Conservation (phyloP, 2,329 filamentous ascomycete genomes). For the Penicillium griseofulvum region DNA sequence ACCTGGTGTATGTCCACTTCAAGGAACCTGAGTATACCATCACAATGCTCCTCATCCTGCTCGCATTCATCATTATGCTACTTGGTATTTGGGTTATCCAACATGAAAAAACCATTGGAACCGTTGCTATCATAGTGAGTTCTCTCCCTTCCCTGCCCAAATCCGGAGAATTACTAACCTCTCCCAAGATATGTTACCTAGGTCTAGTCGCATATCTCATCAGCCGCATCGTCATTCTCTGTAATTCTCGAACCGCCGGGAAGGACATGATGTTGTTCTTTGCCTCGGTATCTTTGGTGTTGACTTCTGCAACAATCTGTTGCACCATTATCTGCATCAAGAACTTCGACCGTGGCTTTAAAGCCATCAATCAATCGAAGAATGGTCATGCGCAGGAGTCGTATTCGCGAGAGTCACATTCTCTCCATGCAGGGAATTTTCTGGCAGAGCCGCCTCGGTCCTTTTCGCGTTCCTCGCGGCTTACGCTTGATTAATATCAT, state of each 20-base stretch:
- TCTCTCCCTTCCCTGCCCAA: neutral
- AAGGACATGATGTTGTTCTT: constrained; percentile 1
- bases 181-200: neutral
- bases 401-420: neutral
- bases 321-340: neutral
- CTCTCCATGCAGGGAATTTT: neutral
- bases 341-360: neutral
- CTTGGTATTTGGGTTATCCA: neutral
- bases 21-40: neutral
- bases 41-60: neutral
- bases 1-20: neutral
- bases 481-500: neutral
- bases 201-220: neutral
- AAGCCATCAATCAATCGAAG: neutral
- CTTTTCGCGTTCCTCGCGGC: neutral
- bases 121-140: neutral
- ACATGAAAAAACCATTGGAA: neutral
- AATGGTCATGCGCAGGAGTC: neutral
- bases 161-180: neutral
- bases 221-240: neutral
- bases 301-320: neutral
- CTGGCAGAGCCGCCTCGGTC: neutral
- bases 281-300: neutral
- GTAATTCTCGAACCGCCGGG: neutral
- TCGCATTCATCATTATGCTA: neutral